Evolutionary conservation across 2,329 filamentous ascomycete species (phyloP), one percentile per base, ranked within the genome.

Genomic region (Diaporthe velutina): DNA sequence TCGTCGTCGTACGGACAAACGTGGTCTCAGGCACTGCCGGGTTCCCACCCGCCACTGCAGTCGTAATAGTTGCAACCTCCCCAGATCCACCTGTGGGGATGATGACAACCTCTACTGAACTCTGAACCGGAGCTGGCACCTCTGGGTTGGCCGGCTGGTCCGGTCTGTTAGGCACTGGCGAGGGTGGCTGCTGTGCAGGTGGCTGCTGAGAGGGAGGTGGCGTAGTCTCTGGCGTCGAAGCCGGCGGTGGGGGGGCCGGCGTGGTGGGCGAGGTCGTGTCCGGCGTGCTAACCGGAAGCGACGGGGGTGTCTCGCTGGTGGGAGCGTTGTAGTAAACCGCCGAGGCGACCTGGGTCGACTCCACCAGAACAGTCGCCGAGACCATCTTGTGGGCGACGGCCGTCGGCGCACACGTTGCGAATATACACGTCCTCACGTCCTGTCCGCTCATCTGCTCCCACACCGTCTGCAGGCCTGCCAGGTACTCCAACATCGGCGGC

Each of bases 311-410:
- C 6, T 50, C 45, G 30, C 30, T 52, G n/a, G 64, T n/a, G 15
- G 64, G 64, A 19, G 64, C 64, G 5, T 25, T 52, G 33, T 67
- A 50, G 22, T 52, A 67, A 2, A 67, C 30, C 22, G 64, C 30
- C 22, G 28, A 22, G 2, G 28, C 64, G n/a, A 67, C 45, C 35
- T 25, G 12, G 22, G 64, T 67, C 19, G 45, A 25, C 45, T 67
- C 13, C 22, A 52, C 45, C 7, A 67, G 33, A 7, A 67, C 64
- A 8, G 64, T 67, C 0, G 64, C 64, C 17, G 64, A 67, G 2
- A 67, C 64, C 64, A 67, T 67, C 0, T 19, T 67, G 30, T 67
- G 64, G 7, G 22, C 64, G 4, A 67, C 64, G 2, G 64, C 64
- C 22, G 64, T 67, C 0, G 64, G 45, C 4, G 64, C 64, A 50